phyloP scores from a whole-genome alignment of 208 protist genomes.

The Wallacemonas rigidus region DNA sequence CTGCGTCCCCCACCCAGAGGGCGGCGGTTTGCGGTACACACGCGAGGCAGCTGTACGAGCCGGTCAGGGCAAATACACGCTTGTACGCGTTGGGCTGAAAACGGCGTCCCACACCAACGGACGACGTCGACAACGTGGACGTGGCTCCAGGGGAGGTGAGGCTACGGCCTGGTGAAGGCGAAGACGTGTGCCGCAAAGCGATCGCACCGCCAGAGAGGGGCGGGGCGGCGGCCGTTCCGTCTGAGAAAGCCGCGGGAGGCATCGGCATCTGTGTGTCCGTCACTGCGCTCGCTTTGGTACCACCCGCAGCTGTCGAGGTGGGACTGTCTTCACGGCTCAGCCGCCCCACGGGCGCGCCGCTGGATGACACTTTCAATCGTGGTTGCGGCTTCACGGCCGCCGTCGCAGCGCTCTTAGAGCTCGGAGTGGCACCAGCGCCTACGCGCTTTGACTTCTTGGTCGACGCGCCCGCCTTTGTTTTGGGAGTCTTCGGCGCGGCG shows the following conservation, averaged over 20 bases:
- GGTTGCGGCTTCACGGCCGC: slow-evolving; percentile 3
- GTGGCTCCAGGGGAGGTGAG: neutral
- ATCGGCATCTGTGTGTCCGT: no score
- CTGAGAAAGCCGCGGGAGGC: no score
- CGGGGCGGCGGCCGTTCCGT: no score
- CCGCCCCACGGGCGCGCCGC: neutral
- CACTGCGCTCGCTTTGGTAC: no score
- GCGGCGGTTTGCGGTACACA: slow-evolving; percentile 42
- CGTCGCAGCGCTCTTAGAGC: neutral
- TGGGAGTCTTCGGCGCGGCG: slow-evolving; percentile 3
- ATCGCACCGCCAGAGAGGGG: no score
- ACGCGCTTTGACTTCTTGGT: slow-evolving; percentile 9
- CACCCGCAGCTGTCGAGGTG: no score
- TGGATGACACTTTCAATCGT: neutral
- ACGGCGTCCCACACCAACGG: slow-evolving; percentile 19
- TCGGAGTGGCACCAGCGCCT: neutral
- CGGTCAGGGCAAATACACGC: slow-evolving; percentile 43
- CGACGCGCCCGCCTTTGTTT: slow-evolving; percentile 16
- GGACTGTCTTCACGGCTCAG: slow-evolving; percentile 4
- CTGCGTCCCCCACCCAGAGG: slow-evolving; percentile 60
- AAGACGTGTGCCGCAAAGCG: neutral
- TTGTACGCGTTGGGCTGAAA: slow-evolving; percentile 41
- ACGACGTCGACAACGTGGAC: slow-evolving; percentile 4
- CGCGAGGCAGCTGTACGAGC: slow-evolving; percentile 38
- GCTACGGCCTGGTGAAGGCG: slow-evolving; percentile 1